Evolutionary conservation across 352 stramenopile genomes (phyloP), one percentile per base, ranked within the genome.

Genomic region (Phytophthora sp.): DNA sequence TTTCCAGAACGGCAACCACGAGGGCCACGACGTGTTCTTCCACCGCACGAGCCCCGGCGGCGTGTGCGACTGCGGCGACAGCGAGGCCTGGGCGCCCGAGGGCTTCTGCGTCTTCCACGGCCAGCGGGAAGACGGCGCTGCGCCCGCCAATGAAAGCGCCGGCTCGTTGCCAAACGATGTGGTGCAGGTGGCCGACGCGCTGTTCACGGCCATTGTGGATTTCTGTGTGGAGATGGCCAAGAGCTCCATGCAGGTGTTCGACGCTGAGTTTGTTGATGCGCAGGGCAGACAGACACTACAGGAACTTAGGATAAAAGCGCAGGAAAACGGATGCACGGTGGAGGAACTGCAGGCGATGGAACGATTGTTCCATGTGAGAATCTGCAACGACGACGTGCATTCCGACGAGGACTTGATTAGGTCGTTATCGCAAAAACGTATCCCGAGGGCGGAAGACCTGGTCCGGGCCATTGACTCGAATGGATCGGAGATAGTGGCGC

Each of bases 351-450:
- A 60, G 37, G 15, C 8, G n/a, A 61, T 59, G 34, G 82, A 79
- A 28, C 88, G 77, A n/a, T 63, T 74, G 8, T 88, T 98, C 34
- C 89, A 97, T 49, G 79, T 98, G 20, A 73, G 96, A 7, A 89
- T 99, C 35, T 97, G 98, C 77, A 99, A 99, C 74, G 97, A 99
- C 66, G 97, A 99, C 58, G 94, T 99, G 3, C 97, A 99, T 68
- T 98, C 97, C 3, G 98, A 98, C 62, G 94, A 99, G 44, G 95
- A 99, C 59, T 88, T 99, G 11, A 97, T 98, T 64, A 77, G 76
- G 4, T 98, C 95, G 4, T 62, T 99, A n/a, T 80, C 69, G 5
- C 64, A 88, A 42, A 92, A 96, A 54, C 48, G 78, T 39, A 92
- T 95, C 32, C 54, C 69, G 0, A 73, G 72, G 6, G 79, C 87